Base-by-base conservation (phyloP, 495 filamentous ascomycete species). In the Penicillium soppii region DNA sequence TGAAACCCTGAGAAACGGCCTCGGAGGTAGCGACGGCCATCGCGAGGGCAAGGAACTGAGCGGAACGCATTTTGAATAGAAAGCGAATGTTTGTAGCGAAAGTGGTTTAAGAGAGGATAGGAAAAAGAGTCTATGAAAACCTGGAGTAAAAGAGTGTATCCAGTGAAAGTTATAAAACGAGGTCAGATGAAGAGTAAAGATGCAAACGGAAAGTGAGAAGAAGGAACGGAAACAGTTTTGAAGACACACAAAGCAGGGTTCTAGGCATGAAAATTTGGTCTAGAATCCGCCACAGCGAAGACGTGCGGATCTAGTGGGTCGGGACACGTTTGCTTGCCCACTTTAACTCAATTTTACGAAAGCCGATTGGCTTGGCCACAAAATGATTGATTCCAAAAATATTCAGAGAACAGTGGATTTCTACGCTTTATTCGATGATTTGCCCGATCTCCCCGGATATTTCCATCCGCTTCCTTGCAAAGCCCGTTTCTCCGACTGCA, bases 1-100 rank as follows among this genome's bases (percentile, higher is more conserved):
- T 95, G 81, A 95, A 95, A 54, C 91, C 91, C 57, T 86, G 76
- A 58, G 67, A 75, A 53, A 71, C 78, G 45, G 79, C 77, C 50
- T 75, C 62, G 23, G 75, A 55, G 43, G 70, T 51, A n/a, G 70
- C 63, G 37, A 78, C 52, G 32, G 71, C 66, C 52, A 78, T 62
- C 37, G 77, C 74, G 19, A 80, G 64, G 26, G 69, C 70, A 46
- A 78, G 57, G 42, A 75, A 54, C 36, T 67, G 66, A 27, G 69
- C 61, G 32, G 72, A 55, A 44, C 66, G 61, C 56, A 76, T 68
- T 53, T 51, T 74, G 55, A 54, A 50, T 20, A 16, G 30, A 32
- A 47, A 51, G 36, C 39, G 43, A 54, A 33, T 37, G 46, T 59
- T 30, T 45, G 19, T 25, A 38, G 22, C 46, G 22, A 2, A 41